A percentile compares a stretch with the other conserved stretches of the same genome.
These are phyloP conservation scores for Nitzschia putrida DNA, from an alignment of 108 stramenopile genomes.

Conservation along the genomic window DNA sequence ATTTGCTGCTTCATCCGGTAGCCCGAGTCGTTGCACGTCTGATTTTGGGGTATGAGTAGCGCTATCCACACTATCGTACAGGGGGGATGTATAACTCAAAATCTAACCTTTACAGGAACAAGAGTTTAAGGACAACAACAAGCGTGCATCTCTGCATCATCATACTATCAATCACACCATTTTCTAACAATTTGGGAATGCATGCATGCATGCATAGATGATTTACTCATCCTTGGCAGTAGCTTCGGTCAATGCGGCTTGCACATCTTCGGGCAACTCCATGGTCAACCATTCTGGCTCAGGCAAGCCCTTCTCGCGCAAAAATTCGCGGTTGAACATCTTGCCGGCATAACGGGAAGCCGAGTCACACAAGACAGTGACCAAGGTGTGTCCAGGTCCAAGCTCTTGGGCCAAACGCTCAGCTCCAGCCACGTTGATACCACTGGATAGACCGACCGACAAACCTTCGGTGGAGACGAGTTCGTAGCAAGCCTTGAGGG, in stretches of 20 bases:
- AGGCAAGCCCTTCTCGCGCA: slow-evolving; percentile 44
- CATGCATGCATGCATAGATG: no score
- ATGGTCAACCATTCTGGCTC: slow-evolving; percentile 24
- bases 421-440: slow-evolving; percentile 65
- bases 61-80: no score
- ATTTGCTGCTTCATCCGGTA: no score
- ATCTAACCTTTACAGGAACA: no score
- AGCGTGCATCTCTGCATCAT: no score
- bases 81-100: no score
- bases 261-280: slow-evolving; percentile 11
- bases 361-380: slow-evolving; percentile 69
- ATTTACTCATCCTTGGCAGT: slow-evolving; percentile 2
- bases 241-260: slow-evolving; percentile 8
- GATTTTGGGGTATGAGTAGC: no score
- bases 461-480: slow-evolving; percentile 62
- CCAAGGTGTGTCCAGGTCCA: slow-evolving; percentile 53
- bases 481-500: slow-evolving; percentile 58
- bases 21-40: no score
- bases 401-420: slow-evolving; percentile 44
- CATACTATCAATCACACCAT: no score
- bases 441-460: slow-evolving; percentile 64
- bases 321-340: slow-evolving; percentile 57
- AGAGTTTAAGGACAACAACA: no score
- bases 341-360: slow-evolving; percentile 49
- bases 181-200: no score